Evolutionary conservation across 371 early-diverging fungal genomes (phyloP), one percentile per base, ranked within the genome.

Genomic region (Capniomyces stellatus): DNA sequence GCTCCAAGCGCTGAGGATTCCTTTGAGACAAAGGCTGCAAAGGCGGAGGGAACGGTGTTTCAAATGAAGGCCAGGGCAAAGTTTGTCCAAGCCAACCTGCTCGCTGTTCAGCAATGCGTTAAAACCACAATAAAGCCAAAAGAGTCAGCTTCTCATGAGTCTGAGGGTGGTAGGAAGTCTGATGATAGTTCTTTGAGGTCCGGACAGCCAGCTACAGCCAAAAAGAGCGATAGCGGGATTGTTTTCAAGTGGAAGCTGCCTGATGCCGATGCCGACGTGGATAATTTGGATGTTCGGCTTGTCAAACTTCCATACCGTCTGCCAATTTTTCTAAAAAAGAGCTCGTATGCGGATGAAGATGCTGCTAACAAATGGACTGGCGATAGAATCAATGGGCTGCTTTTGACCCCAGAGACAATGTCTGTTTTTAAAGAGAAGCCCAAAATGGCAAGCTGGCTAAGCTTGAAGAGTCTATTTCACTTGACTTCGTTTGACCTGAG

Each of bases 231-330:
- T 27, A 29, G 29, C 29, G 51, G 29, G 18, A 31, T 52, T 43
- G 62, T 60, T 3, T 56, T 67, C 47, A 59, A 64, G 35, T 70
- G 70, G 70, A 58, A 60, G 19, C 52, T 70, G n/a, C 66, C 64
- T 48, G 70, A 69, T 49, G 62, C 63, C 25, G 62, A 63, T 47
- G 41, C 63, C 19, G 70, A 70, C 51, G 57, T 70, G 30, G 67
- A 70, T 49, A 61, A 70, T 43, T 24, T 70, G 43, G 70, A 70
- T 22, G 63, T 70, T 29, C 64, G 70, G 18, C 46, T 70, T 29
- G 51, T 60, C 0, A 59, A 70, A 52, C 47, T 58, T 56, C 29
- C 64, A 10, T 70, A 66, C 39, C 43, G 43, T 10, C 55, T 68
- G 60, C 69, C 69, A 0, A 42, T 70, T 28, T 70, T 70, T 58